phyloP scores from a whole-genome alignment of 108 stramenopile species.

The Fragilariopsis cylindrus region DNA sequence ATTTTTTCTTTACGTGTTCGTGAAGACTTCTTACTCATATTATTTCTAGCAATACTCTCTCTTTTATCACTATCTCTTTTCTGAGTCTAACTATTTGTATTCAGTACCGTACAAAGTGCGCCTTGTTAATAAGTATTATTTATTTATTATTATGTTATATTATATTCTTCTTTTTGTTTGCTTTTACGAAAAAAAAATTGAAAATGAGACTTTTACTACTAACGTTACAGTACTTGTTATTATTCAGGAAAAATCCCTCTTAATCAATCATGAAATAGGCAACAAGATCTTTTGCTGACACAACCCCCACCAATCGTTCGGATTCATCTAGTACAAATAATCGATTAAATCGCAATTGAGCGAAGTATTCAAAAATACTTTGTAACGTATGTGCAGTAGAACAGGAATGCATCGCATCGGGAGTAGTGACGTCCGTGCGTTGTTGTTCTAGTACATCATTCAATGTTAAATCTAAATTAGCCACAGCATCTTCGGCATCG shows the following conservation, averaged over 20 bases:
- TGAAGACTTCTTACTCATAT: background rate
- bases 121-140: too few species aligned
- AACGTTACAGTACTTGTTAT: too few species aligned
- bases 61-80: too few species aligned
- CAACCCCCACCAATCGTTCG: constrained; percentile 80
- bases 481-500: constrained; percentile 90
- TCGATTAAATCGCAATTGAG: constrained; percentile 86
- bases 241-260: too few species aligned
- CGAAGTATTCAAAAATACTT: constrained; percentile 91
- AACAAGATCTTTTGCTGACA: constrained; percentile 84
- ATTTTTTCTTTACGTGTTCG: background rate
- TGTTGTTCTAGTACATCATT: constrained; percentile 71
- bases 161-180: too few species aligned
- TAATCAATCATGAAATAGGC: constrained; percentile 82
- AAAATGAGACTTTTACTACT: too few species aligned
- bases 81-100: too few species aligned
- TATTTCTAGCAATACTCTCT: background rate
- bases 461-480: constrained; percentile 78
- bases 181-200: too few species aligned
- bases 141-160: too few species aligned
- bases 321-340: constrained; percentile 80
- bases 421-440: constrained; percentile 79
- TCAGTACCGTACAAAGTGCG: too few species aligned
- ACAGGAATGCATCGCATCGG: constrained; percentile 89
- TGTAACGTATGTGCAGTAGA: constrained; percentile 76